These are phyloP conservation scores for Cardiospermum halicacabum DNA, from an alignment of 345 rosid species.

Conservation along the genomic window DNA sequence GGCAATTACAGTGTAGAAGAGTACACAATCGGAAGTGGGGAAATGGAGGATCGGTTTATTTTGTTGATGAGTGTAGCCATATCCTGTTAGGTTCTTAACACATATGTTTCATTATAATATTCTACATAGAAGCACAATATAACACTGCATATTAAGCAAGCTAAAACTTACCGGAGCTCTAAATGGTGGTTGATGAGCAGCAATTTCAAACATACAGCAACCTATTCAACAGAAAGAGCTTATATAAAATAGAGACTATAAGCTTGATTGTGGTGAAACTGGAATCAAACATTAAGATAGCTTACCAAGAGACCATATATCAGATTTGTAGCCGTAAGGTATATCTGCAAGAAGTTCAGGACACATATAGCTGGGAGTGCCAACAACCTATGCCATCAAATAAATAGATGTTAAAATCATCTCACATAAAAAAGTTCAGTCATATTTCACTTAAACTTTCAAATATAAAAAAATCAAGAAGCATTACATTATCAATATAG, in stretches of 20 bases:
- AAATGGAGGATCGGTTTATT: constrained; percentile 77
- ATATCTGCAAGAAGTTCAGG: constrained; percentile 89
- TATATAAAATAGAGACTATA: constrained; percentile 6
- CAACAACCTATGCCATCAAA: constrained; percentile 56
- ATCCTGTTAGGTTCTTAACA: constrained; percentile 46
- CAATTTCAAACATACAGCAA: constrained; percentile 95
- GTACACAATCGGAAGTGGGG: constrained; percentile 91
- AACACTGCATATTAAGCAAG: not conserved
- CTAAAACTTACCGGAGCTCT: constrained; percentile 76
- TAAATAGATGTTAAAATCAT: constrained; percentile 6
- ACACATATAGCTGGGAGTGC: constrained; percentile 93
- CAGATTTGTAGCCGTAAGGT: constrained; percentile 94
- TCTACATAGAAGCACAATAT: not conserved
- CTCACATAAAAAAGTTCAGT: not conserved
- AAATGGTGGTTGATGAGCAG: constrained; percentile 92
- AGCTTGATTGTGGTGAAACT: constrained; percentile 1
- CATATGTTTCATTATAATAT: constrained; percentile 5
- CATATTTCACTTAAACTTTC: not conserved
- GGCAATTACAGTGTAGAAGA: constrained; percentile 73
- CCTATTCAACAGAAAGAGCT: constrained; percentile 50
- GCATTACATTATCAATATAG: not conserved
- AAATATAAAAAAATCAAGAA: constrained; percentile 7
- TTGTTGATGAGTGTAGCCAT: constrained; percentile 85
- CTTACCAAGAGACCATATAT: constrained; percentile 98
- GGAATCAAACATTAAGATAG: constrained; percentile 7